These are phyloP conservation scores for Solanum hybrid DNA, from an alignment of 305 asterid species.

Conservation along the genomic window DNA sequence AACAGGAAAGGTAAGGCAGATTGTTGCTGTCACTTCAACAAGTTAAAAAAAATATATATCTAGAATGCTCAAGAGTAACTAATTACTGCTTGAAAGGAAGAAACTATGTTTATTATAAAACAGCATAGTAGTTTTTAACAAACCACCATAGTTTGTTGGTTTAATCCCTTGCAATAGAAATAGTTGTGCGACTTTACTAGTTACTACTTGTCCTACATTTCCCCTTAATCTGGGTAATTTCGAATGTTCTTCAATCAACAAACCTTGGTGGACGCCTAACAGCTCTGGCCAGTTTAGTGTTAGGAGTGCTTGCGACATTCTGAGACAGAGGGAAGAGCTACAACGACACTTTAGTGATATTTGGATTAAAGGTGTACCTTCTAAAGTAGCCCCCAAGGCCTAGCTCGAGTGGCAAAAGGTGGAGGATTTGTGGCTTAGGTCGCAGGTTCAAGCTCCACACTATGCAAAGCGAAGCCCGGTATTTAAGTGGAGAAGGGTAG, in stretches of 20 bases:
- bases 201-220: too few relatives aligned
- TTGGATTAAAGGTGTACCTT: too few relatives aligned
- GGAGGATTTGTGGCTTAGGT: too few relatives aligned
- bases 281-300: background rate
- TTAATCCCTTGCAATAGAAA: too few relatives aligned
- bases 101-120: background rate
- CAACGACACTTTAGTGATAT: background rate
- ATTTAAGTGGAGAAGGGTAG: too few relatives aligned
- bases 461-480: too few relatives aligned
- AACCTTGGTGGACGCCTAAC: background rate
- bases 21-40: background rate
- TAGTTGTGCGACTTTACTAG: too few relatives aligned
- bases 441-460: too few relatives aligned
- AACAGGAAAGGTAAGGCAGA: background rate
- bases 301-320: background rate
- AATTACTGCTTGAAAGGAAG: background rate
- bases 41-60: background rate
- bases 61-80: background rate
- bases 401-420: too few relatives aligned
- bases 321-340: background rate
- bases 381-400: too few relatives aligned
- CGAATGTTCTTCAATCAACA: background rate
- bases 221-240: background rate
- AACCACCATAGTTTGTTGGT: background rate
- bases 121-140: background rate